Evolutionary conservation across 768 basidiomycete species (phyloP).

Genomic region (Tricholoma hemisulphureum): DNA sequence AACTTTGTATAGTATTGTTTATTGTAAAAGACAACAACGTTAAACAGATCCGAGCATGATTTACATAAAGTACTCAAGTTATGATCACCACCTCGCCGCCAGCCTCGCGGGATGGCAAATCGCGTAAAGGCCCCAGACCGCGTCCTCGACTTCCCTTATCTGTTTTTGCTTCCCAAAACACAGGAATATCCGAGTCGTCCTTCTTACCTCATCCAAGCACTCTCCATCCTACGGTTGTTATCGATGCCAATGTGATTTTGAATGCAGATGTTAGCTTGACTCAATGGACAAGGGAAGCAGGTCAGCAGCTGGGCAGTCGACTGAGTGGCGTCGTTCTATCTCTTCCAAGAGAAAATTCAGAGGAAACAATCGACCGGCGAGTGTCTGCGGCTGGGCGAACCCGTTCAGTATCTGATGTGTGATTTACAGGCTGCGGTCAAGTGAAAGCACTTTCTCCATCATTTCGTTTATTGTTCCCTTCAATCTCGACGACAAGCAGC

Average conservation of each 20-base stretch:
- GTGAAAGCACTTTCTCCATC: slow-evolving; percentile 31
- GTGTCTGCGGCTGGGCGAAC: slow-evolving; percentile 21
- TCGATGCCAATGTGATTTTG: slow-evolving; percentile 65
- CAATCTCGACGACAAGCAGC: slow-evolving; percentile 46
- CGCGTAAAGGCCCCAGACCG: slow-evolving; percentile 63
- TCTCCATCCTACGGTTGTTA: slow-evolving; percentile 58
- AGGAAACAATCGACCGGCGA: slow-evolving; percentile 47
- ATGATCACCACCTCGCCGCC: slow-evolving; percentile 34
- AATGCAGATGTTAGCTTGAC: slow-evolving; percentile 39
- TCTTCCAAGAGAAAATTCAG: slow-evolving; percentile 42
- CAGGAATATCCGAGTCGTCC: slow-evolving; percentile 64
- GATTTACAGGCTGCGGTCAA: slow-evolving; percentile 10
- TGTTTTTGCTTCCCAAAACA: slow-evolving; percentile 67
- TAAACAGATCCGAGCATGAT: too few relatives aligned
- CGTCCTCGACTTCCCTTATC: slow-evolving; percentile 74
- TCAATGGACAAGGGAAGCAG: slow-evolving; percentile 55
- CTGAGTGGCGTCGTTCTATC: slow-evolving; percentile 58
- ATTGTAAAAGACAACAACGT: too few relatives aligned
- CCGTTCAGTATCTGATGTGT: not conserved
- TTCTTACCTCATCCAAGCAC: slow-evolving; percentile 67
- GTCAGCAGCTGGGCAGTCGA: slow-evolving; percentile 43
- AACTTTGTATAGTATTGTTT: too few relatives aligned
- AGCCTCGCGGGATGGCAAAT: slow-evolving; percentile 40
- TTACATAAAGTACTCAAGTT: slow-evolving; percentile 17
- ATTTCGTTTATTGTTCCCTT: slow-evolving; percentile 65